Conservation (phyloP, 768 basidiomycete species). For the Leucocoprinus leucothites region DNA sequence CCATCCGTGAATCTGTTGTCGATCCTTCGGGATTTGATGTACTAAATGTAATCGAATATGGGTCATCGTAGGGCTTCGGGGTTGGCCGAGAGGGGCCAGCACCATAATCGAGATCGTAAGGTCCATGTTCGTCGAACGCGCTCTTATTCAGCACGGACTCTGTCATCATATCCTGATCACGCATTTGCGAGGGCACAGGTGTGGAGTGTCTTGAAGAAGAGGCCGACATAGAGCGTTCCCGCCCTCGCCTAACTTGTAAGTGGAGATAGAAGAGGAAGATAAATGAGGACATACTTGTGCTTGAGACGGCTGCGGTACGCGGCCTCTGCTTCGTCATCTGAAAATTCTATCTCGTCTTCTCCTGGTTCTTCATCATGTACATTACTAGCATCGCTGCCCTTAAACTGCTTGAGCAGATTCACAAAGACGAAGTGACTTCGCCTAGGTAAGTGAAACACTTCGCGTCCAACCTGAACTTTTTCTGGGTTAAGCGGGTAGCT, state of each 20-base stretch:
- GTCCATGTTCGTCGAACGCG: conserved; percentile 64
- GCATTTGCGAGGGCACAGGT: conserved; percentile 49
- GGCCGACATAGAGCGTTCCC: conserved; percentile 46
- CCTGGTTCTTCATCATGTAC: conserved; percentile 91
- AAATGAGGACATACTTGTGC: conserved; percentile 43
- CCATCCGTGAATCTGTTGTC: background rate
- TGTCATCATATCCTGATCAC: conserved; percentile 53
- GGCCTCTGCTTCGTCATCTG: conserved; percentile 90
- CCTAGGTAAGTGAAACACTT: conserved; percentile 80
- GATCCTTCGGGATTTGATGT: conserved; percentile 21
- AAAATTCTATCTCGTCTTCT: conserved; percentile 90
- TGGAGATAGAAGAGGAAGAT: background rate
- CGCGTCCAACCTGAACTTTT: conserved; percentile 50
- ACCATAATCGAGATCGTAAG: conserved; percentile 64
- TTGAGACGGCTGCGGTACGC: conserved; percentile 63
- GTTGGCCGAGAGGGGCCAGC: conserved; percentile 59
- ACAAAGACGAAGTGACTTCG: conserved; percentile 86
- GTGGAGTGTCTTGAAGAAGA: conserved; percentile 55
- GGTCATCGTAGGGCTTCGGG: conserved; percentile 78
- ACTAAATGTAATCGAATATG: conserved; percentile 54
- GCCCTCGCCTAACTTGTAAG: conserved; percentile 41
- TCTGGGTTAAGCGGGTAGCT: conserved; percentile 58
- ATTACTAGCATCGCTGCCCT: conserved; percentile 94
- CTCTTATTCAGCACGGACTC: conserved; percentile 44
- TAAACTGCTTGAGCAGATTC: conserved; percentile 60